These are phyloP conservation scores for Geotrichum restrictum DNA, from an alignment of 1,139 yeast species.

Conservation along the genomic window DNA sequence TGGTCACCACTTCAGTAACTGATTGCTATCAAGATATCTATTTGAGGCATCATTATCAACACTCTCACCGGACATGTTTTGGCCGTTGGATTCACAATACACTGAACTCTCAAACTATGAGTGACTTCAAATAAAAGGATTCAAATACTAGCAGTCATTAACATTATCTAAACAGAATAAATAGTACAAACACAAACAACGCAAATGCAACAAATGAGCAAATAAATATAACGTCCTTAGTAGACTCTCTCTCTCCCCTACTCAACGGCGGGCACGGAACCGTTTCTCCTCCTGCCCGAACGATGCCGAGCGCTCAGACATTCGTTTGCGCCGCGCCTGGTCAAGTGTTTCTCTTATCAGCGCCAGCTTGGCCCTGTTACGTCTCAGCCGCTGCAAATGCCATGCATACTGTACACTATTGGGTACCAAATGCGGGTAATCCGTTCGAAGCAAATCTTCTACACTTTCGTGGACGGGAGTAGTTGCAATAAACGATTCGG, in stretches of 20 bases:
- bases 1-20: no score
- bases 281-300: conserved; percentile 12
- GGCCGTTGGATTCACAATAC: no score
- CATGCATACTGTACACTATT: conserved; percentile 25
- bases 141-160: no score
- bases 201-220: not conserved
- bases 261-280: conserved; percentile 6
- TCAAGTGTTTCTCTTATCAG: conserved; percentile 24
- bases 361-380: conserved; percentile 29
- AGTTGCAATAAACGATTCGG: conserved; percentile 26
- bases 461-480: conserved; percentile 27
- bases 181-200: not conserved
- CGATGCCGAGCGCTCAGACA: conserved; percentile 12
- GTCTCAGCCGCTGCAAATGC: conserved; percentile 28
- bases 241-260: not conserved
- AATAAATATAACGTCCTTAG: conserved; percentile 3
- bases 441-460: conserved; percentile 27
- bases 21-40: no score
- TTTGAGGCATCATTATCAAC: no score
- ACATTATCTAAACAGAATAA: not conserved
- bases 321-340: not conserved
- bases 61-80: no score
- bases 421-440: conserved; percentile 25
- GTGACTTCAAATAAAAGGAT: no score
- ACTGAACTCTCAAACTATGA: no score